Evolutionary conservation across 2,329 filamentous ascomycete species (phyloP).

Genomic region (Fusarium ramigenum): DNA sequence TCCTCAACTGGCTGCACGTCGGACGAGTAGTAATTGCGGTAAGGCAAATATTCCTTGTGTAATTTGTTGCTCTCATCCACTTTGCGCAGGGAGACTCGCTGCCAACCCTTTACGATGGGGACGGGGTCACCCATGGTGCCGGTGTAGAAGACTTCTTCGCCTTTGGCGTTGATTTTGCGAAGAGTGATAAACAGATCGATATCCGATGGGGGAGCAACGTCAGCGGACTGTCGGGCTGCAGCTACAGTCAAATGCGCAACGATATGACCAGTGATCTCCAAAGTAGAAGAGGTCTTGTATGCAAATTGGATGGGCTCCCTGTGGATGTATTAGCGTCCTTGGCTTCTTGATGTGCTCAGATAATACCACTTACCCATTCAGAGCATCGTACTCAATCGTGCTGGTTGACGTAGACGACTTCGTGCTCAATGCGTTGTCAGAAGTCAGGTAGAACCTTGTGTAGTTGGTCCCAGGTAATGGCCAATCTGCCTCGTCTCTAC

Average conservation of each 20-base stretch:
- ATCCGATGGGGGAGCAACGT: slow-evolving; percentile 50
- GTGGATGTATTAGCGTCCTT: accelerated
- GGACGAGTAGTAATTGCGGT: slow-evolving; percentile 63
- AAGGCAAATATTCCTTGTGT: slow-evolving; percentile 63
- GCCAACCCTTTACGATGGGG: slow-evolving; percentile 71
- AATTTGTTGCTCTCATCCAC: slow-evolving; percentile 54
- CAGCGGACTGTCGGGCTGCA: slow-evolving; percentile 60
- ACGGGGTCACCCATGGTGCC: slow-evolving; percentile 71
- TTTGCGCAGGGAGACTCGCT: slow-evolving; percentile 65
- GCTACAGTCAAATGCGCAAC: slow-evolving; percentile 72
- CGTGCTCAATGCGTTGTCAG: slow-evolving; percentile 48
- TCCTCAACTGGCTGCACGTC: slow-evolving; percentile 64
- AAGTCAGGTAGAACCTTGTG: slow-evolving; percentile 66
- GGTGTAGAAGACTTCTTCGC: slow-evolving; percentile 69
- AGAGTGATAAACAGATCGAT: slow-evolving; percentile 74
- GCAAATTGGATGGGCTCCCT: slow-evolving; percentile 57
- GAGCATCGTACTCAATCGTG: neutral
- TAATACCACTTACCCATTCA: slow-evolving; percentile 42
- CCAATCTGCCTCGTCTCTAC: slow-evolving; percentile 70
- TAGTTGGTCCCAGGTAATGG: slow-evolving; percentile 73
- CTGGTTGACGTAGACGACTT: no score
- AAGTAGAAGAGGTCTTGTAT: slow-evolving; percentile 67
- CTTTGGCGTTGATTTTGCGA: slow-evolving; percentile 62
- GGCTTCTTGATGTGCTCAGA: slow-evolving; percentile 59
- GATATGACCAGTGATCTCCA: slow-evolving; percentile 75